Percentiles rank a stretch among this genome's conserved stretches.
These are phyloP conservation scores for Aspergillus affinis DNA, from an alignment of 495 filamentous ascomycete species.

Conservation along the genomic window DNA sequence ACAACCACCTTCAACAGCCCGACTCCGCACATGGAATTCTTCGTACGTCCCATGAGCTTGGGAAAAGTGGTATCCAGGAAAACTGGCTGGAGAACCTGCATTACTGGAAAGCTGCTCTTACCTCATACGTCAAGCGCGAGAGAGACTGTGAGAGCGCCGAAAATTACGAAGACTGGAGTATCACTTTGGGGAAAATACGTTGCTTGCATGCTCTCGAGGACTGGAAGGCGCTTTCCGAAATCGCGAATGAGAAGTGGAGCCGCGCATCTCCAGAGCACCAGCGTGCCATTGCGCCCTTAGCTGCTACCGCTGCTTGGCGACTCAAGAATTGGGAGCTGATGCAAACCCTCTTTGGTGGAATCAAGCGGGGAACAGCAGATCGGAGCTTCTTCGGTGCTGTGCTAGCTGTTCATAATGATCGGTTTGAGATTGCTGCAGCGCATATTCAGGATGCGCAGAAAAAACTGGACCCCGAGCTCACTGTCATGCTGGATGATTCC, in stretches of 20 bases:
- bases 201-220: constrained; percentile 96
- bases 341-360: constrained; percentile 90
- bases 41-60: constrained; percentile 88
- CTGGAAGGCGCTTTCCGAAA: constrained; percentile 85
- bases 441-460: constrained; percentile 91
- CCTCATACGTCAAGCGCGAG: constrained; percentile 81
- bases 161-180: constrained; percentile 75
- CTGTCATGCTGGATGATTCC: constrained; percentile 89
- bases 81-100: constrained; percentile 98
- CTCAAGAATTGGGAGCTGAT: constrained; percentile 94
- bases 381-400: constrained; percentile 97
- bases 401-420: constrained; percentile 87
- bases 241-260: constrained; percentile 91
- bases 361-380: constrained; percentile 91
- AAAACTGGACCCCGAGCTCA: constrained; percentile 90
- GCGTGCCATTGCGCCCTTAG: constrained; percentile 83
- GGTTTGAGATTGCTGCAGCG: constrained; percentile 78
- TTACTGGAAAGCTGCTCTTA: constrained; percentile 94
- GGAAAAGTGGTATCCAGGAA: constrained; percentile 89
- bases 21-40: constrained; percentile 97
- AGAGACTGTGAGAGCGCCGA: constrained; percentile 28
- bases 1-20: constrained; percentile 96
- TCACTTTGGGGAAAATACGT: constrained; percentile 99
- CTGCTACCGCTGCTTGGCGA: constrained; percentile 95
- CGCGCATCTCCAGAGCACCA: constrained; percentile 81